A percentile compares a stretch with the other conserved stretches of the same genome.
Evolutionary conservation across 495 filamentous ascomycete genomes (phyloP).

Genomic region (Hyaloscypha bicolor): DNA sequence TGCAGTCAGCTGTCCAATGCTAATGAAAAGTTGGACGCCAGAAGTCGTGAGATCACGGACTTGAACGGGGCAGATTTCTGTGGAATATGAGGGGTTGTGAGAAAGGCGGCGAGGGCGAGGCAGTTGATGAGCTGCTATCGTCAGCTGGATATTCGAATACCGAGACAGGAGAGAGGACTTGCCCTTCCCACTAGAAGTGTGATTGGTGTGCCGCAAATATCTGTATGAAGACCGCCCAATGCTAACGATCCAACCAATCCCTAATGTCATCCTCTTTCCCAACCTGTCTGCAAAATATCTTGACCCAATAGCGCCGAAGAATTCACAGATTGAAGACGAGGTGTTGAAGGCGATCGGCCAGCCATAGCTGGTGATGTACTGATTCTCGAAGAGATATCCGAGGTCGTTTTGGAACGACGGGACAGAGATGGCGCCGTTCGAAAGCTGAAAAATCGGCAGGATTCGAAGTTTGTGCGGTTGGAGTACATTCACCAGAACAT

Average conservation of each 20-base stretch:
- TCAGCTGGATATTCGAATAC: neutral
- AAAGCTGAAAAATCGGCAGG: slow-evolving; percentile 18
- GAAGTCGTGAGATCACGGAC: slow-evolving; percentile 62
- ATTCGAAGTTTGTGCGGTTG: neutral
- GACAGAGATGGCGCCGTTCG: slow-evolving; percentile 32
- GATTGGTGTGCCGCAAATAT: slow-evolving; percentile 63
- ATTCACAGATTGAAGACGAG: slow-evolving; percentile 17
- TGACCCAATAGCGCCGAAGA: slow-evolving; percentile 21
- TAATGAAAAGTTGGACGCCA: slow-evolving; percentile 72
- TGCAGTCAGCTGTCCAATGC: slow-evolving; percentile 63
- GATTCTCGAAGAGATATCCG: slow-evolving; percentile 39
- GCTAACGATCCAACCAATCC: slow-evolving; percentile 16
- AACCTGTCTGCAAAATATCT: slow-evolving; percentile 17
- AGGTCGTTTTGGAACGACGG: slow-evolving; percentile 48
- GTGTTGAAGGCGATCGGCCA: slow-evolving; percentile 27
- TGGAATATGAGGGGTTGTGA: slow-evolving; percentile 29
- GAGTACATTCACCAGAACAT: slow-evolving; percentile 16
- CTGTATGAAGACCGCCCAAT: slow-evolving; percentile 52
- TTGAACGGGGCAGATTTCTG: slow-evolving; percentile 64
- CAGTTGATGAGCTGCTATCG: slow-evolving; percentile 29
- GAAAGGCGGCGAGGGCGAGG: slow-evolving; percentile 18
- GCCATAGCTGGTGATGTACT: slow-evolving; percentile 22
- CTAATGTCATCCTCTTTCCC: slow-evolving; percentile 16
- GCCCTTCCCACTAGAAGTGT: slow-evolving; percentile 56
- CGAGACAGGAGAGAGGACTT: neutral